Conservation (phyloP, 257 asterid genomes). For the Solanum ossicruentum region DNA sequence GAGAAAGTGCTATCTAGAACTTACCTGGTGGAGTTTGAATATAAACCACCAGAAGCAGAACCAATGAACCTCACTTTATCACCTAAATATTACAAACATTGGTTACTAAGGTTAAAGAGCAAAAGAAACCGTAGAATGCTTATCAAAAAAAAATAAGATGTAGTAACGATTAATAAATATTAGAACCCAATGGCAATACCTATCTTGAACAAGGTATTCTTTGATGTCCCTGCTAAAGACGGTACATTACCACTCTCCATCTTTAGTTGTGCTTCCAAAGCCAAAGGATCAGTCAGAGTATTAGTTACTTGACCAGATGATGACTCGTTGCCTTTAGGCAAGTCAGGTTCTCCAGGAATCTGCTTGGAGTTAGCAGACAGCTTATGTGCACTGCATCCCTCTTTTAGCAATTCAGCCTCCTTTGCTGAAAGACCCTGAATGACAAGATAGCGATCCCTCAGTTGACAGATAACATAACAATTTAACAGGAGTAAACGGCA, state of each 20-base stretch:
- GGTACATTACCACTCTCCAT: slow-evolving; percentile 32
- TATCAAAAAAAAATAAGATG: background rate
- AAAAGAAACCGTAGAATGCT: background rate
- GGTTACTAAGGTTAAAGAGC: background rate
- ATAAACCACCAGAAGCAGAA: slow-evolving; percentile 44
- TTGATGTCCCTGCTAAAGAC: slow-evolving; percentile 27
- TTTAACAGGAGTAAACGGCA: background rate
- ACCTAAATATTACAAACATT: slow-evolving; percentile 33
- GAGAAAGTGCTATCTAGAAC: background rate
- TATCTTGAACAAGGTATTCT: slow-evolving; percentile 32
- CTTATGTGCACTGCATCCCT: slow-evolving; percentile 41
- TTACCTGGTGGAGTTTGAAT: slow-evolving; percentile 19
- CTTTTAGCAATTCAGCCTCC: slow-evolving; percentile 58
- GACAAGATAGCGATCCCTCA: slow-evolving; percentile 8
- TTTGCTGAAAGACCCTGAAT: slow-evolving; percentile 48
- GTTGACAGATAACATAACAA: background rate
- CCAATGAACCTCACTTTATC: slow-evolving; percentile 75
- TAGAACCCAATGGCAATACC: slow-evolving; percentile 19
- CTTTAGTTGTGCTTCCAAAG: slow-evolving; percentile 32
- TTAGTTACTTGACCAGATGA: slow-evolving; percentile 43
- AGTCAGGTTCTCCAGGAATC: slow-evolving; percentile 37
- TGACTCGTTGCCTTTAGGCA: slow-evolving; percentile 30
- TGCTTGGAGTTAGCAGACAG: slow-evolving; percentile 24
- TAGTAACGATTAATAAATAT: background rate
- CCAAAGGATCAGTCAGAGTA: slow-evolving; percentile 21